phyloP scores from a whole-genome alignment of 768 basidiomycete species.

The Kwoniella dendrophila region DNA sequence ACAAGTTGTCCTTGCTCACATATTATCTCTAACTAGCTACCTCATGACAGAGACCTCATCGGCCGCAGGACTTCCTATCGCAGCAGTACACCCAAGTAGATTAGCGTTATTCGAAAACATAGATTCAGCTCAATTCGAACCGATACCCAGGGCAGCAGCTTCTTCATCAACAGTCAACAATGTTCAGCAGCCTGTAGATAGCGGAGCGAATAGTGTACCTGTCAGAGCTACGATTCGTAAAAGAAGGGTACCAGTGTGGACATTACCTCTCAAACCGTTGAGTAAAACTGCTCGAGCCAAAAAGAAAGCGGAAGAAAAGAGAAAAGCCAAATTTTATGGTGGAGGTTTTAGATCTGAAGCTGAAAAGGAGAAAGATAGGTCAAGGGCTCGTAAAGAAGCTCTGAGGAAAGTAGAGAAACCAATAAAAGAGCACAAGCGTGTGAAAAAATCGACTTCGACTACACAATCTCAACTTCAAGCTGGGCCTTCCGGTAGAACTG shows the following conservation, averaged over 20 bases:
- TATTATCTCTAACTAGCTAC: background rate
- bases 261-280: slow-evolving; percentile 3
- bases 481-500: too few relatives aligned
- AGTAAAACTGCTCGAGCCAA: slow-evolving; percentile 2
- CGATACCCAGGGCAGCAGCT: background rate
- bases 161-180: background rate
- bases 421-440: background rate
- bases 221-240: background rate
- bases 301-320: slow-evolving; percentile 2
- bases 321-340: slow-evolving; percentile 1
- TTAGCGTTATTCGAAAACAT: background rate
- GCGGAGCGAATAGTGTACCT: slow-evolving; percentile 7
- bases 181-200: background rate
- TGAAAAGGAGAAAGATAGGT: background rate
- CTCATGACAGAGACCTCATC: slow-evolving; percentile 3
- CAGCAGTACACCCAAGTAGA: slow-evolving; percentile 6
- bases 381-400: background rate
- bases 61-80: background rate
- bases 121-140: background rate
- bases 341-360: background rate
- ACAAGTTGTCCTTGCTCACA: too few relatives aligned
- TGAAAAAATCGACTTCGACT: background rate
- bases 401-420: background rate
- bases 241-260: slow-evolving; percentile 6
- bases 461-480: too few relatives aligned